phyloP scores from a whole-genome alignment of 441 rosid genomes.

The Pelargonium fulgidum region DNA sequence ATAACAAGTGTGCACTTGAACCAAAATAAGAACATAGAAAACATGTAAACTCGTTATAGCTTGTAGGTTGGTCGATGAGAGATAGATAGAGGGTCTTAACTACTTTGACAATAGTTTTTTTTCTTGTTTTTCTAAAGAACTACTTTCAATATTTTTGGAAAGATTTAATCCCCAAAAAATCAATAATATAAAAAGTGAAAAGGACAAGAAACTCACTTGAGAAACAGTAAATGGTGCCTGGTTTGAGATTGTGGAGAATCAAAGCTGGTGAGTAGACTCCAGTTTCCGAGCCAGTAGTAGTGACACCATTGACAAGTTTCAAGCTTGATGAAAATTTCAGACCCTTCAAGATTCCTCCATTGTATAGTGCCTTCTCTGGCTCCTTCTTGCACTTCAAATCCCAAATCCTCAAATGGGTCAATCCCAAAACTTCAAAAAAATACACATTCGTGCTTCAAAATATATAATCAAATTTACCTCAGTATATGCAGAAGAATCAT shows the following conservation, averaged over 20 bases:
- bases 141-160: no score
- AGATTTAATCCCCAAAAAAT: background rate
- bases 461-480: constrained; percentile 34
- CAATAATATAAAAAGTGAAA: background rate
- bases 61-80: no score
- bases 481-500: constrained; percentile 60
- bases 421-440: background rate
- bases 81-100: no score
- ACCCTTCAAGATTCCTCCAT: constrained; percentile 61
- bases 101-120: no score
- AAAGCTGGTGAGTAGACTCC: constrained; percentile 42
- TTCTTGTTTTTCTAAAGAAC: no score
- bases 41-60: no score
- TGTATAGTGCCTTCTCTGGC: constrained; percentile 56
- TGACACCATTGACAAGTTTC: background rate
- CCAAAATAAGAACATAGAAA: no score
- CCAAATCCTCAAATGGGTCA: constrained; percentile 6
- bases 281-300: background rate
- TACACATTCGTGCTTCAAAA: no score
- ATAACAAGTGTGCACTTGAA: no score
- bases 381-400: constrained; percentile 49
- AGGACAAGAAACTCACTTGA: constrained; percentile 44
- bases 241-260: constrained; percentile 44
- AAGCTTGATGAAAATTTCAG: background rate
- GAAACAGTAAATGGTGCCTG: constrained; percentile 51